Base-by-base conservation (phyloP, 352 stramenopile species). In the Pythium phragmitis region DNA sequence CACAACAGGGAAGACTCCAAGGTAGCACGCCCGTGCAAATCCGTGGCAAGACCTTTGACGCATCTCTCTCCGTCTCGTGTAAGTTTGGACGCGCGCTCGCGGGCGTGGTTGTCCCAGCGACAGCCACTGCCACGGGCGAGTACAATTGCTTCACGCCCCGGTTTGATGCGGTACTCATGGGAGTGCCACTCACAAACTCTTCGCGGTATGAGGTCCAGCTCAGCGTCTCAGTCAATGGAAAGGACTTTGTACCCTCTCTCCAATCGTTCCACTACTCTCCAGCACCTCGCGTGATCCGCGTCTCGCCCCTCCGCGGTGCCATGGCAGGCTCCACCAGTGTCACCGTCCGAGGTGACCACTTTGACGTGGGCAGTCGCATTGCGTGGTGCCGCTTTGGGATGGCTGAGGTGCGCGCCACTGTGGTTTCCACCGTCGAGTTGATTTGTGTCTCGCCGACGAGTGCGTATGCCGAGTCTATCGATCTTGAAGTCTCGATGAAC, bases 401-500 rank as follows among this genome's bases (percentile, higher is more conserved):
- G 2, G 43, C 17, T 0, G 50, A 75, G 46, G 78, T 81, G 1
- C 65, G 73, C 23, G 83, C 74, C 12, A 65, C 74, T 6, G 73
- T 83, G 2, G n/a, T 72, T 1, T 87, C 80, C 3, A 21, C 63
- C 14, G 70, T 53, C 0, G 69, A 79, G 37, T 12, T 91, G 16
- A n/a, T 62, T 4, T 92, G 81, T 43, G 53, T 79, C 7, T 34
- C 83, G 23, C 83, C 83, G 9, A 13, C 34, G 2, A 79, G 67
- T 55, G 28, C 39, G 1, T 76, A 60, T 47, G 72, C 75, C 8
- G 73, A 85, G 51, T 47, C 37, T 19, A 71, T 88, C 1, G 3
- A 41, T 4, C 60, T 97, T 5, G 79, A 90, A 37, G 67, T 98
- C 17, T 96, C 79, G 1, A 73, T 94, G 19, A 98, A 98, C 64